Evolutionary conservation across 176 grass and related monocot species (phyloP), one percentile per base, ranked within the genome.

Genomic region (Oryza meridionalis): DNA sequence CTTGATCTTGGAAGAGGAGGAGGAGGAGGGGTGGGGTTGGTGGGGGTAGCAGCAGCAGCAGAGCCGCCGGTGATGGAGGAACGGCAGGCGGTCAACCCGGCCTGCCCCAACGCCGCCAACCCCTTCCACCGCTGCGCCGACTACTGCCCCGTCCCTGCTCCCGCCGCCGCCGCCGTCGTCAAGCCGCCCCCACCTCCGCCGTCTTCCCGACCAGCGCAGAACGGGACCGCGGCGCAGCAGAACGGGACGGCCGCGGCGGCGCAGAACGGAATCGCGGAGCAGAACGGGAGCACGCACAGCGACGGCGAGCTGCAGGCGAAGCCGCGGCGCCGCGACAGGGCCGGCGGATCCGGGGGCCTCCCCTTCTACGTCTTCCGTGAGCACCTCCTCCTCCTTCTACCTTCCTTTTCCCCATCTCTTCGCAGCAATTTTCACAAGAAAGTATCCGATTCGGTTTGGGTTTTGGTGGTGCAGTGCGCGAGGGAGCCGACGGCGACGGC

Each of bases 291-390:
- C 61, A 33, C 75, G 24, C 79, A 76, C 55, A 94, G 88, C 77
- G 81, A 84, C 67, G 88, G 67, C 14, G 88, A 70, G 44, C 77
- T 88, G 72, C 21, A 73, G 6, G 65, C 82, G 59, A 78, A 61
- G 65, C 55, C 76, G 65, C 78, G 53, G 65, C 90, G 84, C 68
- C 76, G 74, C 21, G 88, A 82, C 7, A 85, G 79, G 86, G 78
- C 79, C 38, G 89, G 85, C 33, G 88, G 88, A 59, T 91, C 91
- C 25, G 94, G 91, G 2, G 86, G 91, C 40, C 88, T 96, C 9
- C 94, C 94, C n/a, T 70, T 97, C 73, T 94, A 91, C 78, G 77
- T 97, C 73, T 94, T 93, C 25, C 64, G 94, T 96, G 66, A 80
- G 94, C 42, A 53, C 38, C 62, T n/a, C 40, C 46, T 24, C 59